Conservation (phyloP, 495 filamentous ascomycete species). For the Thozetella sp. region DNA sequence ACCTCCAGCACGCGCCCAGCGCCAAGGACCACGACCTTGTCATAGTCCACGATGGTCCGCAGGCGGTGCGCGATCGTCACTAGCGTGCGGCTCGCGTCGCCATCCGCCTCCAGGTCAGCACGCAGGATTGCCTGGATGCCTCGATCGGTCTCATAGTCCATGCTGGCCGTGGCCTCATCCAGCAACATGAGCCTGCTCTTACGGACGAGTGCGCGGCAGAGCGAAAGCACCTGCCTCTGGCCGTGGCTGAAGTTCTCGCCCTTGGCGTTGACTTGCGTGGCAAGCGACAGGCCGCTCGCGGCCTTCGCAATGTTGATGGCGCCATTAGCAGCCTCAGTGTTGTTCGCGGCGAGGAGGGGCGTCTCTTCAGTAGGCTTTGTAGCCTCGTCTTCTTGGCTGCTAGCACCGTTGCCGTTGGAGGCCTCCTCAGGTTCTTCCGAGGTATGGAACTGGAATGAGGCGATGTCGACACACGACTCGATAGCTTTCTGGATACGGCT, state of each 20-base stretch:
- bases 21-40: slow-evolving; percentile 50
- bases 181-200: slow-evolving; percentile 56
- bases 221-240: slow-evolving; percentile 58
- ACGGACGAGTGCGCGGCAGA: slow-evolving; percentile 56
- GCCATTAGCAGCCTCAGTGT: slow-evolving; percentile 5
- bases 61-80: slow-evolving; percentile 53
- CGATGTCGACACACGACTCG: slow-evolving; percentile 40
- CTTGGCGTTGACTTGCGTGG: slow-evolving; percentile 46
- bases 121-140: slow-evolving; percentile 50
- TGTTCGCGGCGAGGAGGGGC: slow-evolving; percentile 15
- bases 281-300: slow-evolving; percentile 31
- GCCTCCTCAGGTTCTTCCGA: slow-evolving; percentile 20
- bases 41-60: slow-evolving; percentile 52
- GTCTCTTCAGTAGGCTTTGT: slow-evolving; percentile 19
- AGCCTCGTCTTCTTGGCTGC: slow-evolving; percentile 7
- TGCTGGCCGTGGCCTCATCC: slow-evolving; percentile 60
- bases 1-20: slow-evolving; percentile 39
- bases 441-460: slow-evolving; percentile 43
- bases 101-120: slow-evolving; percentile 31
- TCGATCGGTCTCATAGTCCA: slow-evolving; percentile 57
- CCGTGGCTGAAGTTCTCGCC: slow-evolving; percentile 61
- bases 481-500: slow-evolving; percentile 41
- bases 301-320: not conserved
- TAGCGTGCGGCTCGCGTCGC: slow-evolving; percentile 42
- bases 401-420: slow-evolving; percentile 2